Percentiles rank a stretch among this genome's conserved stretches.
Evolutionary conservation across 176 grass and related monocot species (phyloP).

Genomic region (Stipa capillata): DNA sequence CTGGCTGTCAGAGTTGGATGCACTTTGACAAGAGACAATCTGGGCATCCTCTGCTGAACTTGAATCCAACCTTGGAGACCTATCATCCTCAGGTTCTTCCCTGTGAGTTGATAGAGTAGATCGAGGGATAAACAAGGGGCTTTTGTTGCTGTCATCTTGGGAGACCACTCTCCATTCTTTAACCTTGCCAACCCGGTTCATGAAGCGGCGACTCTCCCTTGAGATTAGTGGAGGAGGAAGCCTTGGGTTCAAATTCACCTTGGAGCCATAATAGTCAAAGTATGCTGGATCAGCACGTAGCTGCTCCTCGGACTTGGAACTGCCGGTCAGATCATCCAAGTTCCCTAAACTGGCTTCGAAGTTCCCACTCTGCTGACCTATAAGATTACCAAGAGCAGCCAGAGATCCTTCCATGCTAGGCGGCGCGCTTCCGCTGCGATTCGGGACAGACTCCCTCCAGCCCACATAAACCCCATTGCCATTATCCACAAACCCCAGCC

Average conservation of each 20-base stretch:
- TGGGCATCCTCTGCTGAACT: conserved; percentile 38
- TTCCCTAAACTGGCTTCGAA: conserved; percentile 43
- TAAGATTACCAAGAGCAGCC: conserved; percentile 57
- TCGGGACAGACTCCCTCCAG: conserved; percentile 55
- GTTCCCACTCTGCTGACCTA: conserved; percentile 29
- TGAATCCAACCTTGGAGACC: conserved; percentile 58
- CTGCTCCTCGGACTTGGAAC: conserved; percentile 42
- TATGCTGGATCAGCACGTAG: conserved; percentile 52
- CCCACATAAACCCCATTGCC: conserved; percentile 38
- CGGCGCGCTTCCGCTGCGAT: conserved; percentile 86
- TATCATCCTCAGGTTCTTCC: conserved; percentile 96
- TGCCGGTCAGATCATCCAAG: conserved; percentile 29
- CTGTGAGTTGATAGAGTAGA: conserved; percentile 76
- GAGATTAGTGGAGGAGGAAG: conserved; percentile 62
- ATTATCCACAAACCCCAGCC: conserved; percentile 53
- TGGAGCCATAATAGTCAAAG: conserved; percentile 61
- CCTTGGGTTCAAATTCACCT: conserved; percentile 81
- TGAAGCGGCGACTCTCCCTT: conserved; percentile 44
- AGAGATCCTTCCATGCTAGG: conserved; percentile 96
- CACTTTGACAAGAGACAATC: too few relatives aligned
- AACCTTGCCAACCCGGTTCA: conserved; percentile 44
- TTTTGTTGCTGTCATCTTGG: conserved; percentile 40
- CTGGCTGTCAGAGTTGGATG: too few relatives aligned
- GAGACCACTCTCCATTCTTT: conserved; percentile 56
- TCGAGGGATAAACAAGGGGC: conserved; percentile 52